These are phyloP conservation scores for Quercus rubra DNA, from an alignment of 306 rosid genomes.

Conservation along the genomic window DNA sequence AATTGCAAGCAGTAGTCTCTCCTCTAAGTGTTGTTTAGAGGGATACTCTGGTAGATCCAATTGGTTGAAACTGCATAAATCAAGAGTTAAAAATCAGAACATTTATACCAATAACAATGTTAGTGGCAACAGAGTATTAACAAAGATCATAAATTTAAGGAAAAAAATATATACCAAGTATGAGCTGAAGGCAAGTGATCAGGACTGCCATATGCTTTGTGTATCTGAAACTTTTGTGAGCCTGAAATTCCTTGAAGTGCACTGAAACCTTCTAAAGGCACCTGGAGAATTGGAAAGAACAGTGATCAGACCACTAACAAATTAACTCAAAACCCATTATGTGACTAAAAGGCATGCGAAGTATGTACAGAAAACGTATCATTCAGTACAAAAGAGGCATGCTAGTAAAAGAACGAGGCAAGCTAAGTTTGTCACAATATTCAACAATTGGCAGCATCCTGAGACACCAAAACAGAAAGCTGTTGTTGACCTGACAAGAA, in stretches of 20 bases:
- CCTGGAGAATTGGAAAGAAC: constrained; percentile 47
- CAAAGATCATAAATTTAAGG: background rate
- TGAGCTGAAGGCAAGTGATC: constrained; percentile 99
- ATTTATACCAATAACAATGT: background rate
- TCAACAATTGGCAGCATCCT: too few relatives aligned
- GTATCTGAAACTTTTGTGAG: constrained; percentile 97
- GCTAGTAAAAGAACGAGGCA: too few relatives aligned
- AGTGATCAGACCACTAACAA: constrained; percentile 17
- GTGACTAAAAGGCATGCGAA: background rate
- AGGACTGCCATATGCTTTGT: constrained; percentile 96
- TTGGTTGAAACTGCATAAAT: constrained; percentile 84
- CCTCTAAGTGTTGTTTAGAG: constrained; percentile 83
- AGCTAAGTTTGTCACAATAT: too few relatives aligned
- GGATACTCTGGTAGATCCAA: constrained; percentile 97
- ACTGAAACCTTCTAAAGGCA: constrained; percentile 97
- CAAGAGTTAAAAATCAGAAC: background rate
- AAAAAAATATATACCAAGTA: constrained; percentile 78
- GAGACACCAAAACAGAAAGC: too few relatives aligned
- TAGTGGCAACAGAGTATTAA: background rate
- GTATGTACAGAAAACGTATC: background rate
- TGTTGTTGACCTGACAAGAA: background rate
- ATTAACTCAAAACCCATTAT: background rate
- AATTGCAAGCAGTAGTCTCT: constrained; percentile 84
- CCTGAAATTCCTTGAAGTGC: constrained; percentile 99
- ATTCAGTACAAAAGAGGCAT: background rate